phyloP scores from a whole-genome alignment of 2,329 filamentous ascomycete genomes.

The Ascochyta clinopodiicola region DNA sequence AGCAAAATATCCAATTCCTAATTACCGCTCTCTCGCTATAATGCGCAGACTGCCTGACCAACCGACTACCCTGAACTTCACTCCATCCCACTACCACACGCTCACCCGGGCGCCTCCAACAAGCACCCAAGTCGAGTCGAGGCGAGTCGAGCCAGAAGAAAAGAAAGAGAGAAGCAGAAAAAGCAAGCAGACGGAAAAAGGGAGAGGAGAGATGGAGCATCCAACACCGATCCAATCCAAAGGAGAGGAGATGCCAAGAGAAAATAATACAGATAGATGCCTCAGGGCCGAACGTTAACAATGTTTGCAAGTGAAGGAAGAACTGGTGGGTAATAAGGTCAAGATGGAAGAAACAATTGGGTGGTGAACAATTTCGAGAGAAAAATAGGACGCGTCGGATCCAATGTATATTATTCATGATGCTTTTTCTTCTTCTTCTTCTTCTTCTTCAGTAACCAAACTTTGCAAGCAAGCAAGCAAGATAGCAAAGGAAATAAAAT shows the following conservation, averaged over 20 bases:
- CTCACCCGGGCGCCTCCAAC: too few relatives aligned
- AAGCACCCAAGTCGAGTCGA: too few relatives aligned
- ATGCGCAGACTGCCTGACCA: too few relatives aligned
- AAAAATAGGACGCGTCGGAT: neutral
- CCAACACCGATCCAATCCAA: neutral
- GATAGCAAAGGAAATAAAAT: neutral
- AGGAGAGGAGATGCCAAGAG: neutral
- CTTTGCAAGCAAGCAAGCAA: neutral
- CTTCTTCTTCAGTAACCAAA: neutral
- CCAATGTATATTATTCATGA: slow-evolving; percentile 7
- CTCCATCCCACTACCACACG: too few relatives aligned
- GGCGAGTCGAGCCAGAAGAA: too few relatives aligned
- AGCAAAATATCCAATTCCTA: too few relatives aligned
- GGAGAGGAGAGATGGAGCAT: neutral
- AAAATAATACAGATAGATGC: neutral
- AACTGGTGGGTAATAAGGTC: neutral
- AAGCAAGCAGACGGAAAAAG: neutral
- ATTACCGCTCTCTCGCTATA: too few relatives aligned
- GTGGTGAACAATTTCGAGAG: neutral
- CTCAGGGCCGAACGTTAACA: neutral
- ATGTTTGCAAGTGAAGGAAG: neutral
- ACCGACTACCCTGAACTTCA: too few relatives aligned
- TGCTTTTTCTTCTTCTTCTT: slow-evolving; percentile 8
- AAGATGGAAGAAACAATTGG: neutral
- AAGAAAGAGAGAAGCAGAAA: neutral